Base-by-base conservation (phyloP, 2,329 filamentous ascomycete species). In the Falciphora oryzae region DNA sequence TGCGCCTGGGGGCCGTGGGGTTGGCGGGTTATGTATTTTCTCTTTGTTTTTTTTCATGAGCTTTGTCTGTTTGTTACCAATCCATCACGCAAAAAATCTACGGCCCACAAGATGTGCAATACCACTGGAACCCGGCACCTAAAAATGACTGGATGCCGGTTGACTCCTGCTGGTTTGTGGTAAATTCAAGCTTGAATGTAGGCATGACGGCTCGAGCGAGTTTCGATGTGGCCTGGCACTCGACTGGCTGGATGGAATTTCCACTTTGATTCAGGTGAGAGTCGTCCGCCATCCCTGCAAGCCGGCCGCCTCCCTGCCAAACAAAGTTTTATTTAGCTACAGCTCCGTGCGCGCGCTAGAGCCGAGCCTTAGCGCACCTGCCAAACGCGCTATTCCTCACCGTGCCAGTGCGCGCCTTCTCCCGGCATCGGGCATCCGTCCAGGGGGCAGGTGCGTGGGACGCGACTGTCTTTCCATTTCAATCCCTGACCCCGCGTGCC, bases 251-350 rank as follows among this genome's bases (percentile, higher is more conserved):
- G n/a, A n/a, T 16, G 10, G 44, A 50, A 50, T 53, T 53, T 22
- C 32, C 44, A 25, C 44, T 6, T 11, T 53, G 44, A 53, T 53
- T 53, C 44, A 53, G 44, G 44, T 53, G 22, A 10, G 44, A 11
- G 44, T 53, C 44, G 44, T 22, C 22, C 10, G 44, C 7, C 44
- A 25, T 25, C n/a, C 44, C 22, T 53, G 44, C 44, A 10, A 2
- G 44, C 22, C 38, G 18, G 38, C 38, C 38, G 38, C 38, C 38
- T 44, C 38, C 38, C 38, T 53, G 44, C 5, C 44, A 53, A 53
- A 53, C 44, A 53, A 53, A n/a, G 44, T 53, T 53, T 53, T 53
- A 53, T 53, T 53, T 53, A 53, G 44, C 44, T 53, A 44, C 38
- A 44, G 38, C 38, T 44, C 32, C 32, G 32, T 35, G 32, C 32